Percentiles rank a stretch among this genome's conserved stretches.
phyloP scores from a whole-genome alignment of 1,284 basidiomycete genomes.

The Gomphus bonarii region DNA sequence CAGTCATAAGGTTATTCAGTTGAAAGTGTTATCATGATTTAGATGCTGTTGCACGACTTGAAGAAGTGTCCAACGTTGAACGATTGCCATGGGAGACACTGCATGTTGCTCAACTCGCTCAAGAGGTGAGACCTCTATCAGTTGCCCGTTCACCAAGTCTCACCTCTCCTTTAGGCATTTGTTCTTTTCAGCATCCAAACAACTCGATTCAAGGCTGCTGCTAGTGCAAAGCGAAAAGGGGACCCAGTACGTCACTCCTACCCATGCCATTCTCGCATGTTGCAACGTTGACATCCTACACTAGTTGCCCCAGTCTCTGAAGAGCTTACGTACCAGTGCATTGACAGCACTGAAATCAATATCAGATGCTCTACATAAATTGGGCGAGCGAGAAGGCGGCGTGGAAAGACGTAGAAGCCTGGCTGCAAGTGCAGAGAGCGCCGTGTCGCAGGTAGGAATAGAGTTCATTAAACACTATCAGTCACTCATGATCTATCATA shows the following conservation, averaged over 20 bases:
- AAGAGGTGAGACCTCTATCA: constrained; percentile 44
- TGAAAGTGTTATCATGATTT: background rate
- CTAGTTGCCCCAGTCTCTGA: constrained; percentile 59
- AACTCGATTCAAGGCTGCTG: constrained; percentile 50
- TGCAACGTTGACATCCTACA: constrained; percentile 1
- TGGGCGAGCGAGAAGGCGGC: constrained; percentile 40
- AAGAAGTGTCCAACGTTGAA: constrained; percentile 25
- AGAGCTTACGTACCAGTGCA: constrained; percentile 45
- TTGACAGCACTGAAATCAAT: constrained; percentile 44
- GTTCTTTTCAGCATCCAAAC: constrained; percentile 56
- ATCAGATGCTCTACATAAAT: constrained; percentile 37
- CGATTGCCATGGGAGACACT: constrained; percentile 41
- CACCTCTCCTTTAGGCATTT: constrained; percentile 39
- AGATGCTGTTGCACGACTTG: constrained; percentile 48
- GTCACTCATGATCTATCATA: constrained; percentile 19
- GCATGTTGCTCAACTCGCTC: constrained; percentile 58
- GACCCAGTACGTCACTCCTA: constrained; percentile 47
- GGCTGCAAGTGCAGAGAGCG: constrained; percentile 35
- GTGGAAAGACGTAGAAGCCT: constrained; percentile 41
- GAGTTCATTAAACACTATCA: background rate
- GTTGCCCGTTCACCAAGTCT: background rate
- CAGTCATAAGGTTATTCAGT: background rate
- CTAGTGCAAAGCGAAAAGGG: constrained; percentile 49
- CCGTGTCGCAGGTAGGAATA: constrained; percentile 30
- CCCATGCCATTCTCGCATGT: constrained; percentile 29